A percentile compares a stretch with the other conserved stretches of the same genome.
phyloP scores from a whole-genome alignment of 345 rosid genomes.

The Streptanthus diversifolius region DNA sequence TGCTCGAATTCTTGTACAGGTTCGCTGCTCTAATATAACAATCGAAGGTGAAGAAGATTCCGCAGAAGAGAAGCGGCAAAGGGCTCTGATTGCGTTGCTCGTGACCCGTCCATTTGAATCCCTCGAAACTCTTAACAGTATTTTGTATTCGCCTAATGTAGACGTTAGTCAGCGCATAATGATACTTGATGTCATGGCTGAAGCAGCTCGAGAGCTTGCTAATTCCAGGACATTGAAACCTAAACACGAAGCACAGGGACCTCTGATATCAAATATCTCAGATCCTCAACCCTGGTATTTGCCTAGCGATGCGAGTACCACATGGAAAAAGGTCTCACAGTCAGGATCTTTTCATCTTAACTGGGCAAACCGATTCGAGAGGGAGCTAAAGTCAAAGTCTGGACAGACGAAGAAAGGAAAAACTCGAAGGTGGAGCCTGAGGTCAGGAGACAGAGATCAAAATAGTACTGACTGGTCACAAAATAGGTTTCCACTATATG shows the following conservation, averaged over 20 bases:
- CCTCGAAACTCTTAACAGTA: constrained; percentile 55
- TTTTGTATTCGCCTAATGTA: constrained; percentile 79
- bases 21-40: constrained; percentile 87
- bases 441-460: constrained; percentile 43
- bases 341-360: constrained; percentile 54
- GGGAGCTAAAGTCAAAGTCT: constrained; percentile 66
- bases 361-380: constrained; percentile 81
- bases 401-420: constrained; percentile 66
- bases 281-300: constrained; percentile 91
- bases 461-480: constrained; percentile 54
- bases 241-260: constrained; percentile 44
- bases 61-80: constrained; percentile 91
- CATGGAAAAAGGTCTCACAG: constrained; percentile 75
- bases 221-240: constrained; percentile 53
- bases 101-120: constrained; percentile 77
- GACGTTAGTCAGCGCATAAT: constrained; percentile 92
- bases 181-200: constrained; percentile 93
- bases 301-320: constrained; percentile 70
- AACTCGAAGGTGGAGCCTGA: constrained; percentile 81
- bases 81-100: constrained; percentile 75
- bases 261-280: constrained; percentile 61
- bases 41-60: constrained; percentile 96
- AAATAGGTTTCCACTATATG: constrained; percentile 77
- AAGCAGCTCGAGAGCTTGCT: constrained; percentile 92
- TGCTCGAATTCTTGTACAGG: constrained; percentile 69